Conservation (phyloP, 805 yeast genomes). For the Isabelozyma rhagii region DNA sequence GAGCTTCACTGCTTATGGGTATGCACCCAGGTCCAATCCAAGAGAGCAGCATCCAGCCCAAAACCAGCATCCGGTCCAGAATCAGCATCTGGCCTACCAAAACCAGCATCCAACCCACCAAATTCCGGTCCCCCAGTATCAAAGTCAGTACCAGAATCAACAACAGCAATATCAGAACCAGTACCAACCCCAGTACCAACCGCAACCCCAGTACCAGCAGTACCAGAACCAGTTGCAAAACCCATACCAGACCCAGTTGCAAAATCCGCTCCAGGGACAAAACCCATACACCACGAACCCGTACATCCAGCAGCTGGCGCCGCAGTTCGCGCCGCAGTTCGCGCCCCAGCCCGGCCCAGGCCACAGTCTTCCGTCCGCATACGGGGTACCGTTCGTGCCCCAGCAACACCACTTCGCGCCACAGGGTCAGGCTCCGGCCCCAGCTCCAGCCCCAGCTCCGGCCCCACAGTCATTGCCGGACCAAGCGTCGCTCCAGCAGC, state of each 20-base stretch:
- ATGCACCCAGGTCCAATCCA: not conserved
- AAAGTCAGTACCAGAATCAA: too few species aligned
- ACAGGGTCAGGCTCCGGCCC: not conserved
- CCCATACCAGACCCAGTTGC: too few species aligned
- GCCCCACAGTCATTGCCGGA: not conserved
- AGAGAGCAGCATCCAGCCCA: not conserved
- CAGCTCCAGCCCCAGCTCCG: not conserved
- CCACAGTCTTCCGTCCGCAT: slow-evolving; percentile 1
- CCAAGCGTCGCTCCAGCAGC: not conserved
- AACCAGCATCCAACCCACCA: not conserved
- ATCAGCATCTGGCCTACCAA: not conserved
- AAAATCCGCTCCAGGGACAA: too few species aligned
- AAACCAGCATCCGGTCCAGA: not conserved
- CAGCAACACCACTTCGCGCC: not conserved
- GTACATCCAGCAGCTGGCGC: too few species aligned
- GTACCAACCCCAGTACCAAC: too few species aligned
- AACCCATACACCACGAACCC: too few species aligned
- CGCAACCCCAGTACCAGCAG: too few species aligned
- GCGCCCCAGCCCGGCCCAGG: not conserved
- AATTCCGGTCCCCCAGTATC: too few species aligned
- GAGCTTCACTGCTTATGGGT: not conserved
- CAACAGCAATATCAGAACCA: not conserved
- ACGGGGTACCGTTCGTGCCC: not conserved
- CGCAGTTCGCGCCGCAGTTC: not conserved
- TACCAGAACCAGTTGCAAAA: too few species aligned